Evolutionary conservation across 257 asterid species (phyloP).

Genomic region (Echium plantagineum): DNA sequence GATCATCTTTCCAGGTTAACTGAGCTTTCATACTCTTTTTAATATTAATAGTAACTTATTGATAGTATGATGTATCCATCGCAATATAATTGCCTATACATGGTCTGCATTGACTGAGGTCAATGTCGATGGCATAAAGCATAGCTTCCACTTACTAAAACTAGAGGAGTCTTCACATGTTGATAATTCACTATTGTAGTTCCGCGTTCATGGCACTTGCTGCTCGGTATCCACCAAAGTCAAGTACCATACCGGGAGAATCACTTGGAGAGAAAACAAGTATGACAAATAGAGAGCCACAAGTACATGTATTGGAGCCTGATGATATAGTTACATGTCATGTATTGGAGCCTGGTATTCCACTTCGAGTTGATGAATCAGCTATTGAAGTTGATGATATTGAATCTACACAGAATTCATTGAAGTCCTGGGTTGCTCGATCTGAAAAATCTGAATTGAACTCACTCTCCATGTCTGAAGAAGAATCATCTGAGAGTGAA

Average conservation of each 20-base stretch:
- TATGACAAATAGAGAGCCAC: constrained; percentile 29
- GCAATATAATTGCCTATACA: no score
- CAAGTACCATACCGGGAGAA: constrained; percentile 21
- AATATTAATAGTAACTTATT: neutral
- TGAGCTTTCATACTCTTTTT: constrained; percentile 3
- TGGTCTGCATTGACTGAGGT: neutral
- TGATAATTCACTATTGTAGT: constrained; percentile 19
- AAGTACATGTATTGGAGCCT: constrained; percentile 25
- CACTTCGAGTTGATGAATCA: constrained; percentile 22
- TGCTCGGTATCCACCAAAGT: constrained; percentile 32
- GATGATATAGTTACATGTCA: constrained; percentile 33
- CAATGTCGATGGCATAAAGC: neutral
- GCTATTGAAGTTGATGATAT: constrained; percentile 29
- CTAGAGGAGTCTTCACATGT: neutral
- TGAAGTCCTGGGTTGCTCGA: constrained; percentile 30
- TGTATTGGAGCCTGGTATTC: constrained; percentile 21
- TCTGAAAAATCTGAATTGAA: constrained; percentile 35
- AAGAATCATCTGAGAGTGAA: constrained; percentile 23
- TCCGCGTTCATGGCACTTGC: constrained; percentile 47
- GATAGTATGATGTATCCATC: no score
- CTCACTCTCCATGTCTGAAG: constrained; percentile 38
- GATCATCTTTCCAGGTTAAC: constrained; percentile 48
- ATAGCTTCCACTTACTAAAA: neutral
- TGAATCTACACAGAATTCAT: constrained; percentile 57
- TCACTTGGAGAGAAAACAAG: constrained; percentile 22